Percentiles rank a stretch among this genome's conserved stretches.
These are phyloP conservation scores for Gynandropsis gynandra DNA, from an alignment of 345 rosid species.

Conservation along the genomic window DNA sequence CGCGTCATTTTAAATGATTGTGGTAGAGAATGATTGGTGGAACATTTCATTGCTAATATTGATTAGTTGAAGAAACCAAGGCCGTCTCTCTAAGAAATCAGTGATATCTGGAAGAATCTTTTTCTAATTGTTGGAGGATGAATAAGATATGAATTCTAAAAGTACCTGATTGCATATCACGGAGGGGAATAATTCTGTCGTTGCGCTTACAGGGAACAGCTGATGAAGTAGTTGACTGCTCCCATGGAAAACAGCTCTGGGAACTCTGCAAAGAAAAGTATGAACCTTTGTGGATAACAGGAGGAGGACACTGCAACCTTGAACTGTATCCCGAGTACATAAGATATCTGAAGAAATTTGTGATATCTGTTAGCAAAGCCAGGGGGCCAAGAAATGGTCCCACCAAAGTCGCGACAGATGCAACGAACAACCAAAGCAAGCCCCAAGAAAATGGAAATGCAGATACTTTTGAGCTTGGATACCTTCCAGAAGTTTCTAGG, in stretches of 20 bases:
- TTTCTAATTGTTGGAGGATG: not conserved
- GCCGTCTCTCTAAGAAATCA: no score
- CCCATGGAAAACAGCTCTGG: conserved; percentile 78
- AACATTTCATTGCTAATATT: no score
- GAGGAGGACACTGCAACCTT: conserved; percentile 90
- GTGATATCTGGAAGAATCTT: not conserved
- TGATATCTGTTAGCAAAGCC: conserved; percentile 43
- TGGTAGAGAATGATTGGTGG: no score
- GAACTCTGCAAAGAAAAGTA: conserved; percentile 78
- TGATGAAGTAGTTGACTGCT: conserved; percentile 86
- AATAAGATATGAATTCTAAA: not conserved
- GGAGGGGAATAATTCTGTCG: conserved; percentile 2
- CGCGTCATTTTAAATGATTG: no score
- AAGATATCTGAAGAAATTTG: conserved; percentile 68
- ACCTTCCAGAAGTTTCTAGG: conserved; percentile 53
- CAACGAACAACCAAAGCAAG: conserved; percentile 35
- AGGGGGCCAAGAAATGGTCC: conserved; percentile 29
- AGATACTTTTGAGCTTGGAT: conserved; percentile 51
- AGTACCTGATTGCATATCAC: conserved; percentile 10
- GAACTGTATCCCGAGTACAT: conserved; percentile 88
- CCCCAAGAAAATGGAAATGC: conserved; percentile 35
- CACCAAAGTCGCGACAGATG: conserved; percentile 28
- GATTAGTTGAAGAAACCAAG: no score
- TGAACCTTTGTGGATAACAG: conserved; percentile 79
- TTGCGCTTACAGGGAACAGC: conserved; percentile 57